Conservation (phyloP, 73 alveolate genomes). For the Paramecium sexaurelia region DNA sequence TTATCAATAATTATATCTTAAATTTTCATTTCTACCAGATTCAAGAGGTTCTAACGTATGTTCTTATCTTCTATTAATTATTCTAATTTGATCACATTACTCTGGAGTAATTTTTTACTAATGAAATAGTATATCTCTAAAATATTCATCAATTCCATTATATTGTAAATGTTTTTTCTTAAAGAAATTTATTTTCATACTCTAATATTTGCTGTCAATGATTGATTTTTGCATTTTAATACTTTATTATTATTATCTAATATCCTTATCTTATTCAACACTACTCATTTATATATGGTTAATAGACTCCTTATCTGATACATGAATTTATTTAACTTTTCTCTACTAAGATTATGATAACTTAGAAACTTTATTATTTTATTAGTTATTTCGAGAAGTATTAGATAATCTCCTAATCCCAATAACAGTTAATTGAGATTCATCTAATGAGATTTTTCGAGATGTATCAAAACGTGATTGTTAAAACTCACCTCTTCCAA, state of each 20-base stretch:
- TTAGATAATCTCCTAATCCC: background rate
- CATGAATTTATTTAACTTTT: background rate
- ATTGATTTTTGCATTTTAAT: background rate
- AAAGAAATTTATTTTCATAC: background rate
- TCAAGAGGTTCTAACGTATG: background rate
- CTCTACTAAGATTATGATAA: background rate
- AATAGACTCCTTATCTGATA: background rate
- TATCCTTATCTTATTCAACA: background rate
- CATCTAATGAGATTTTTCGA: background rate
- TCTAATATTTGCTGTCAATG: background rate
- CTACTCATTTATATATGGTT: background rate
- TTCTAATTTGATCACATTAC: background rate
- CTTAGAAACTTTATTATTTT: background rate
- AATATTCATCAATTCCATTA: background rate
- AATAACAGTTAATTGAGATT: background rate
- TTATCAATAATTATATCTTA: background rate
- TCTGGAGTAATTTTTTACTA: background rate
- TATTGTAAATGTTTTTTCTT: background rate
- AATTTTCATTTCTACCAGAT: background rate
- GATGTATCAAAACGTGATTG: background rate
- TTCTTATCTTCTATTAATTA: background rate
- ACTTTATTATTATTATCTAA: background rate
- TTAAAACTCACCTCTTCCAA: background rate
- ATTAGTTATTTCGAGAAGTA: background rate
- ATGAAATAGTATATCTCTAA: background rate